phyloP scores from a whole-genome alignment of 306 rosid species.

The Vigna trinervia region DNA sequence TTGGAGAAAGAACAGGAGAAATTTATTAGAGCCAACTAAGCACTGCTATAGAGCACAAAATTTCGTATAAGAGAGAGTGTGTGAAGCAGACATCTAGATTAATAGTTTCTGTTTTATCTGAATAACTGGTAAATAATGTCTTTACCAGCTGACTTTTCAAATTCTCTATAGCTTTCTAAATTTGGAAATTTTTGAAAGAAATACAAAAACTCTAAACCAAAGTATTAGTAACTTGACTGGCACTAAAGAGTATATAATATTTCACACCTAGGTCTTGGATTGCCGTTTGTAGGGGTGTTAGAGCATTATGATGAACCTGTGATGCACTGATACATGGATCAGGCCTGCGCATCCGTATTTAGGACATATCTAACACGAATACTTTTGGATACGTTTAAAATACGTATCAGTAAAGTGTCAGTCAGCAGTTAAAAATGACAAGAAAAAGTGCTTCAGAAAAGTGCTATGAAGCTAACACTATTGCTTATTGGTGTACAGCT shows the following conservation, averaged over 20 bases:
- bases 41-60: constrained; percentile 22
- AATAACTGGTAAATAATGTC: constrained; percentile 12
- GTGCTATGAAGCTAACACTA: too few species aligned
- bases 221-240: constrained; percentile 22
- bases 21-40: constrained; percentile 25
- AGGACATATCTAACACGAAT: too few species aligned
- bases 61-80: constrained; percentile 24
- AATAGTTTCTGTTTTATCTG: constrained; percentile 4
- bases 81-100: constrained; percentile 24
- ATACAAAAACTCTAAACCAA: constrained; percentile 22
- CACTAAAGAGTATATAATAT: constrained; percentile 18
- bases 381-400: too few species aligned
- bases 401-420: too few species aligned
- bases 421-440: too few species aligned
- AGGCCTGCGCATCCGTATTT: too few species aligned
- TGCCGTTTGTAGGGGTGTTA: constrained; percentile 1
- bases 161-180: constrained; percentile 23
- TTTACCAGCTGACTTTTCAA: not conserved
- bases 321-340: too few species aligned
- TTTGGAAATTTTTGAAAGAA: constrained; percentile 24
- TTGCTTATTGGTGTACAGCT: too few species aligned
- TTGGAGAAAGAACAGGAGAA: constrained; percentile 23
- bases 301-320: constrained; percentile 22
- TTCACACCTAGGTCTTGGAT: constrained; percentile 24
- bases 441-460: too few species aligned